Evolutionary conservation across 148 eudicot species (phyloP).

Genomic region (Agrostemma githago): DNA sequence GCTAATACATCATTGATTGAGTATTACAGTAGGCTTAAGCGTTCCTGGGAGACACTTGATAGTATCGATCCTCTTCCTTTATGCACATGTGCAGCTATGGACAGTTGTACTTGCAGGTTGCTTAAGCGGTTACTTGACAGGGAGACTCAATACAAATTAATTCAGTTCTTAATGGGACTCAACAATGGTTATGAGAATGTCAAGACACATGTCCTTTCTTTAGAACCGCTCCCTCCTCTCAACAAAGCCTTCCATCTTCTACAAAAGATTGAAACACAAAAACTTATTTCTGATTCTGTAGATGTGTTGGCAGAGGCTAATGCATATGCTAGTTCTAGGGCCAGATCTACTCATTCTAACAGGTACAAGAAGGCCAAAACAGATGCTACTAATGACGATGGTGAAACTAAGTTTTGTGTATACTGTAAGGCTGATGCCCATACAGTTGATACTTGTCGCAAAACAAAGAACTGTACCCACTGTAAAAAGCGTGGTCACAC

Average conservation of each 20-base stretch:
- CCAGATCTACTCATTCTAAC: not conserved
- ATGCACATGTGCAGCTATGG: not conserved
- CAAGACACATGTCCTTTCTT: not conserved
- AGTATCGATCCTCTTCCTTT: not conserved
- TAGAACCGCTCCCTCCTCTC: not conserved
- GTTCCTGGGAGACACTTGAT: not conserved
- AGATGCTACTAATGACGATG: not conserved
- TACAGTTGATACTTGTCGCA: not conserved
- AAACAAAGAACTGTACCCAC: not conserved
- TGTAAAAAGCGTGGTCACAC: not conserved
- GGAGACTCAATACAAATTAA: not conserved
- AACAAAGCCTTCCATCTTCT: not conserved
- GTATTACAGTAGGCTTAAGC: not conserved
- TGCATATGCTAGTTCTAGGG: not conserved
- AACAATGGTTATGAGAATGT: not conserved
- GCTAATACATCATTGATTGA: not conserved
- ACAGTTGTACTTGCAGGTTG: not conserved
- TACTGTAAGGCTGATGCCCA: not conserved
- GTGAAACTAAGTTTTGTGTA: not conserved
- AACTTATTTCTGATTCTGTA: not conserved
- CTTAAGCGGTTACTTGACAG: not conserved
- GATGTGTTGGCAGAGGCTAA: no score
- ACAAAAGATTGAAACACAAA: not conserved
- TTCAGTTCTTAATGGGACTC: not conserved
- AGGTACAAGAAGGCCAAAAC: not conserved